A percentile compares a stretch with the other conserved stretches of the same genome.
Evolutionary conservation across 306 rosid species (phyloP).

Genomic region (Pachyrhizus erosus): DNA sequence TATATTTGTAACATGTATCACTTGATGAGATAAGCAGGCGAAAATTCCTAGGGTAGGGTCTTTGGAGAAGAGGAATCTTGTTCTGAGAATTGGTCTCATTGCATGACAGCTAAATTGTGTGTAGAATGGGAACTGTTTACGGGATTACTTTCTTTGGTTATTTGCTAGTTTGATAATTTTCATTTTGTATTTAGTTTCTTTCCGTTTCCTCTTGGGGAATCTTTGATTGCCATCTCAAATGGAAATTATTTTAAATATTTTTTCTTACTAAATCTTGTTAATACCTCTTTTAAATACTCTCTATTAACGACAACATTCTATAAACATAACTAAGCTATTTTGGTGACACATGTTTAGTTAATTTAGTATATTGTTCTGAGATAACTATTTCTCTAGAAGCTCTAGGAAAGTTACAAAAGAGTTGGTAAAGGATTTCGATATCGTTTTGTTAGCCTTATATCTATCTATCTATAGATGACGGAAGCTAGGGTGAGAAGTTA

Average conservation of each 20-base stretch:
- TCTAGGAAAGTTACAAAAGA: background rate
- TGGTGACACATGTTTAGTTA: background rate
- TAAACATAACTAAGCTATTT: background rate
- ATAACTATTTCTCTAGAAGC: background rate
- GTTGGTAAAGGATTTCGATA: too few species aligned
- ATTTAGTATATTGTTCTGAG: background rate
- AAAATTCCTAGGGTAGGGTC: background rate
- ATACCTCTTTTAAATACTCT: too few species aligned
- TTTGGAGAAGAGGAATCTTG: constrained; percentile 42
- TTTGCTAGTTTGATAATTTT: background rate
- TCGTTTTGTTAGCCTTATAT: too few species aligned
- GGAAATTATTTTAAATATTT: background rate
- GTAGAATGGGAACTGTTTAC: background rate
- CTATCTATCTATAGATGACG: too few species aligned
- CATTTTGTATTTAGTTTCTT: background rate
- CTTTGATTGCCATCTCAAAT: background rate
- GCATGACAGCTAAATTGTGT: background rate
- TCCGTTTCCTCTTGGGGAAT: background rate
- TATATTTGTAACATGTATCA: background rate
- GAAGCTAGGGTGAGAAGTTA: too few species aligned
- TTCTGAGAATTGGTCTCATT: constrained; percentile 12
- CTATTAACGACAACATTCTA: background rate
- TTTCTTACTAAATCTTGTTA: background rate
- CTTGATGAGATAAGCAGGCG: constrained; percentile 35
- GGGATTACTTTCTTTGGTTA: background rate